These are phyloP conservation scores for Mycena olivaceomarginata DNA, from an alignment of 768 basidiomycete genomes.

Conservation along the genomic window DNA sequence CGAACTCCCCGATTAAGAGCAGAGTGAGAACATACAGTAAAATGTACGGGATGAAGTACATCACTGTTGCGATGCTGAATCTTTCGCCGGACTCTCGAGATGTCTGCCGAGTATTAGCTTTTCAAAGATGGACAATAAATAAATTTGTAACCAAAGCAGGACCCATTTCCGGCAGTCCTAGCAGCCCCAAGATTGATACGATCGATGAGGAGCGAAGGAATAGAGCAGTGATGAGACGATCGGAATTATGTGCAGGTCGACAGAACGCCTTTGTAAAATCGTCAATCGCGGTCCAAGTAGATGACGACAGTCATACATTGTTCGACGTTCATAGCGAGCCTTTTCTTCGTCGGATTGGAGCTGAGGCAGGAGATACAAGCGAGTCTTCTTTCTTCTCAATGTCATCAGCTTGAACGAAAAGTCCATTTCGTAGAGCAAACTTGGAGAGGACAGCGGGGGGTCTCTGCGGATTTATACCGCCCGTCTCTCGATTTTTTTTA, in stretches of 20 bases:
- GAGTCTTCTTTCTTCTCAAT: conserved; percentile 29
- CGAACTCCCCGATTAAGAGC: not conserved
- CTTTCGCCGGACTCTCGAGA: conserved; percentile 55
- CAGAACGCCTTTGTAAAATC: conserved; percentile 58
- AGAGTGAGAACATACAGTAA: conserved; percentile 59
- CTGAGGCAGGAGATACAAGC: conserved; percentile 5
- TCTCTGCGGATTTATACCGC: not conserved
- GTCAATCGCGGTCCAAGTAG: conserved; percentile 15
- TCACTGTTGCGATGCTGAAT: conserved; percentile 63
- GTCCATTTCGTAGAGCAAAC: conserved; percentile 7
- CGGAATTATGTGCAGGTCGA: conserved; percentile 66
- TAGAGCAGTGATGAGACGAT: conserved; percentile 62
- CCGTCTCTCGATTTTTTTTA: conserved; percentile 1
- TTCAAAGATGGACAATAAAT: conserved; percentile 51
- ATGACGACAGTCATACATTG: conserved; percentile 15
- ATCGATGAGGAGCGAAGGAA: conserved; percentile 65
- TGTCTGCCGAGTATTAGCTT: conserved; percentile 49
- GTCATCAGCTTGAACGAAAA: conserved; percentile 1
- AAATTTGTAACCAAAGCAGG: conserved; percentile 53
- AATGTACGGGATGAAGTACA: conserved; percentile 68
- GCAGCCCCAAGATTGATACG: conserved; percentile 66
- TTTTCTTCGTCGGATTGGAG: conserved; percentile 1
- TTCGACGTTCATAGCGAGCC: conserved; percentile 21
- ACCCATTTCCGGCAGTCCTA: conserved; percentile 67
- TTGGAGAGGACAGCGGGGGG: not conserved